Conservation (phyloP, 257 asterid genomes). For the Linderniella brevidens region DNA sequence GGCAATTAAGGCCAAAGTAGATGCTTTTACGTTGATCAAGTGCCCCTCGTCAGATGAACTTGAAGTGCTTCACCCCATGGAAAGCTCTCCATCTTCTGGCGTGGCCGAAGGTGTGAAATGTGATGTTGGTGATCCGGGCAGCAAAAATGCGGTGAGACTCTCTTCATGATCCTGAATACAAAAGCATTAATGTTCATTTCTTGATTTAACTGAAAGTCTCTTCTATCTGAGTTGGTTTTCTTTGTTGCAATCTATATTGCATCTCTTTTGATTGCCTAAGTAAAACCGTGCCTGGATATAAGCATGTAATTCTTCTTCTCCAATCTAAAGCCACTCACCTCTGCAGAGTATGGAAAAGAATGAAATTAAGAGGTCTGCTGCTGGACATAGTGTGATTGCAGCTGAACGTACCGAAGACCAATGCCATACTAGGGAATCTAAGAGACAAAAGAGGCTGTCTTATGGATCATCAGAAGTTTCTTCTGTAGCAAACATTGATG, state of each 20-base stretch:
- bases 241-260: no score
- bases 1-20: slow-evolving; percentile 3
- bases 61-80: slow-evolving; percentile 30
- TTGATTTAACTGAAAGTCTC: no score
- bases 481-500: slow-evolving; percentile 15
- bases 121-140: slow-evolving; percentile 15
- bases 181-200: no score
- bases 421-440: slow-evolving; percentile 30
- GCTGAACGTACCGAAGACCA: slow-evolving; percentile 9
- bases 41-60: slow-evolving; percentile 22
- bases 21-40: slow-evolving; percentile 11
- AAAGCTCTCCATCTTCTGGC: slow-evolving; percentile 33
- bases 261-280: no score
- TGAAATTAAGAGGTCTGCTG: not conserved
- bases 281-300: no score
- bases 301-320: no score
- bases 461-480: slow-evolving; percentile 24
- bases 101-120: no score
- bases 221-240: no score
- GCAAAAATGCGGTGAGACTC: no score
- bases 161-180: no score
- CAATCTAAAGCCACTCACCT: no score
- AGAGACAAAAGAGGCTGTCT: slow-evolving; percentile 49
- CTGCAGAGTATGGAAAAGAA: no score
- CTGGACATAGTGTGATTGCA: not conserved